phyloP scores from a whole-genome alignment of 345 rosid genomes.

The Garcia nutans region DNA sequence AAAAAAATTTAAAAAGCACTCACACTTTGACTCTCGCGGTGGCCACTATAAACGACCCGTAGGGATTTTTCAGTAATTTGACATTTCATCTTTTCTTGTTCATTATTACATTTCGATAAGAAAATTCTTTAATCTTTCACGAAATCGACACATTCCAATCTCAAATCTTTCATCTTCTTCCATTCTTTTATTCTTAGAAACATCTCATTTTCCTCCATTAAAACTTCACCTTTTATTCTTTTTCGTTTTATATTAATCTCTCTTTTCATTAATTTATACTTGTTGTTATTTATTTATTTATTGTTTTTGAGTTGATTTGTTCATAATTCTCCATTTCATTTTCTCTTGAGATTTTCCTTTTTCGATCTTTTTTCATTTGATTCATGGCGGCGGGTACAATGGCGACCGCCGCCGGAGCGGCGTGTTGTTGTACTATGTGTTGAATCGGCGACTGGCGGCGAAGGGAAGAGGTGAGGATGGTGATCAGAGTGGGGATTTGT shows the following conservation, averaged over 20 bases:
- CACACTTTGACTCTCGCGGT: too few species aligned
- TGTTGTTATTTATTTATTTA: too few species aligned
- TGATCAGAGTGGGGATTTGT: slow-evolving; percentile 43
- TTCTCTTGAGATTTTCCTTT: background rate
- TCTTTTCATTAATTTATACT: too few species aligned
- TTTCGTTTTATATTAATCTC: background rate
- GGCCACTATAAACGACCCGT: too few species aligned
- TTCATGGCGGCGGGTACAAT: slow-evolving; percentile 79
- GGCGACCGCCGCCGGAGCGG: slow-evolving; percentile 90
- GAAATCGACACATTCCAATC: background rate
- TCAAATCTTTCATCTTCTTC: background rate
- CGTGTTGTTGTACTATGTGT: slow-evolving; percentile 57
- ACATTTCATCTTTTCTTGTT: background rate
- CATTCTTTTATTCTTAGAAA: background rate
- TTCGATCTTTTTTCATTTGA: background rate
- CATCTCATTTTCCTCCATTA: background rate
- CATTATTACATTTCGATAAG: background rate
- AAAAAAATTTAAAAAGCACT: too few species aligned
- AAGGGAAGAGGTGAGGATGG: slow-evolving; percentile 40
- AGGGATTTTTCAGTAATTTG: background rate
- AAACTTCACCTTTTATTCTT: background rate
- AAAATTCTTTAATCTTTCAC: background rate
- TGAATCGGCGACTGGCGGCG: slow-evolving; percentile 53
- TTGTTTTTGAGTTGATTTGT: background rate
- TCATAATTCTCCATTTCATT: background rate